Conservation (phyloP, 164 flowering plant species). For the Dillenia turbinata region DNA sequence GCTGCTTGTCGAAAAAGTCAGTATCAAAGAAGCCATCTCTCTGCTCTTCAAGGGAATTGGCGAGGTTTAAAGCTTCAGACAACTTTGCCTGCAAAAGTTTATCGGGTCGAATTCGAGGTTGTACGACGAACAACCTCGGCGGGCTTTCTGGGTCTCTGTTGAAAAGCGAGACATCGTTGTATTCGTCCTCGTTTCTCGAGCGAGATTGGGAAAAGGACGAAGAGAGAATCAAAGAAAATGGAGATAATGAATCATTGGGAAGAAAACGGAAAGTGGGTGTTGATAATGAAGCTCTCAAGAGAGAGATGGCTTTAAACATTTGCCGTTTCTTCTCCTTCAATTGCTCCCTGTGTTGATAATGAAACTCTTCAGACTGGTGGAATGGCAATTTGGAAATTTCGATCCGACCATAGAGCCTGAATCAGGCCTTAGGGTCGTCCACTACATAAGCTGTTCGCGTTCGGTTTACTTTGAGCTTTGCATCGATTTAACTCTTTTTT, state of each 20-base stretch:
- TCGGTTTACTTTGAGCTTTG: too few species aligned
- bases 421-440: too few species aligned
- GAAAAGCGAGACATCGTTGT: conserved; percentile 19
- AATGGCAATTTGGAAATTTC: too few species aligned
- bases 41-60: conserved; percentile 83
- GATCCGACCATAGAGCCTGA: background rate
- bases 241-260: background rate
- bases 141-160: conserved; percentile 49
- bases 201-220: conserved; percentile 24
- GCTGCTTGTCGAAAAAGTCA: conserved; percentile 38
- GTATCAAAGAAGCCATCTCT: conserved; percentile 49
- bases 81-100: conserved; percentile 56
- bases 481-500: too few species aligned
- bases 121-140: conserved; percentile 72
- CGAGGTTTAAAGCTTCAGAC: conserved; percentile 80
- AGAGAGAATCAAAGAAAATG: conserved; percentile 9
- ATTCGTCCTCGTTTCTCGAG: conserved; percentile 15
- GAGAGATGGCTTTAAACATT: conserved; percentile 31
- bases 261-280: too few species aligned
- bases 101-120: conserved; percentile 70
- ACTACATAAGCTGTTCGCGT: too few species aligned
- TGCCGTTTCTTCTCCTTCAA: conserved; percentile 1
- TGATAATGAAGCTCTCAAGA: conserved; percentile 7
- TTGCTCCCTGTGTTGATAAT: background rate
- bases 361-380: background rate